Base-by-base conservation (phyloP, 805 yeast species). In the Candida silvatica region DNA sequence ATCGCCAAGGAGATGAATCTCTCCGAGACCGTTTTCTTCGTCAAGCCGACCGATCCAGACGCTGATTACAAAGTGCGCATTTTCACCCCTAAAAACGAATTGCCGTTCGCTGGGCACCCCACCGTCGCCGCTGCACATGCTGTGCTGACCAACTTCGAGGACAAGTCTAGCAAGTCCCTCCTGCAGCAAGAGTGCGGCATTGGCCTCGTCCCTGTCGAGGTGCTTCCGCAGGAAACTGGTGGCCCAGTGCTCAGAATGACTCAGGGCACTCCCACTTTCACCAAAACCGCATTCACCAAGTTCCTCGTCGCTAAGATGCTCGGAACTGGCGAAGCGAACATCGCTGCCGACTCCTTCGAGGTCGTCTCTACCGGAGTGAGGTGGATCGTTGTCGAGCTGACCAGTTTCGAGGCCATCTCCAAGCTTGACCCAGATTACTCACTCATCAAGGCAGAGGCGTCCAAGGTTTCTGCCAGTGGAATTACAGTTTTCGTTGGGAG, bases 71-170 rank as follows among this genome's bases (percentile, higher is more conserved):
- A 49, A 36, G 52, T 73, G 5, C 54, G 77, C 22, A 74, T 75
- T 3, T 74, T 72, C 46, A 58, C 69, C 0, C 69, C 75, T 2
- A 41, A 27, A 2, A 27, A 30, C 3, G 80, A 75, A 43, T 46
- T 75, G 17, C 77, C 77, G 6, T 75, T 74, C 56, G 80, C 82
- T 2, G 81, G 82, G 5, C 81, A 75, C 43, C 82, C 81, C 3
- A 74, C 78, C 0, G 43, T 74, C 22, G 81, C 80, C 4, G 55
- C 74, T 1, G 62, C 68, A 31, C 57, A 51, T 45, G 74, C 75
- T 1, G 55, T 59, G n/a, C 34, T 67, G 16, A 69, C 70, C 40
- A 54, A 19, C 64, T 42, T 74, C 72, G 4, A 8, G 7, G 24
- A 8, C 11, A 8, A 7, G 12, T 12, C 24, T 8, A 7, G 12